Base-by-base conservation (phyloP, 1,284 basidiomycete genomes). In the Moniliophthora roreri region DNA sequence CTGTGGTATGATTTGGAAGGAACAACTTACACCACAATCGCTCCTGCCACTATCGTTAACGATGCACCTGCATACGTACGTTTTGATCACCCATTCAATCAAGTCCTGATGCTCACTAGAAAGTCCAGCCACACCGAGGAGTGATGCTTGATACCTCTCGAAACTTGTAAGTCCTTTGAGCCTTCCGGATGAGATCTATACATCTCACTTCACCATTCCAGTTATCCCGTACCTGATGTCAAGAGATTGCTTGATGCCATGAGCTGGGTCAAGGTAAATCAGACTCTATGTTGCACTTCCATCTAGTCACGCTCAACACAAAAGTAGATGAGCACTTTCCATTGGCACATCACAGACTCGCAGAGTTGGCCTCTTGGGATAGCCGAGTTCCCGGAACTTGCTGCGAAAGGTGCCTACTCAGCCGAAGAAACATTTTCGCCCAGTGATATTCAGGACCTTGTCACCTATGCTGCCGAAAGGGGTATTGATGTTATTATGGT, bases 271-370 rank as follows among this genome's bases (percentile, higher is more conserved):
- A 97, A 97, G 75, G 84, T 91, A 50, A 16, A 20, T 32, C 18
- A 3, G 24, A 26, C 38, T 6, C 42, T 8, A 21, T 20, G 23
- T 18, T 28, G 13, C 13, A 34, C 16, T 50, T 4, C 7, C 23
- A 32, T 20, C 15, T 24, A 18, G 10, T 0, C 8, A 10, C 15
- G 20, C 7, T 20, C 45, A 32, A 54, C 34, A n/a, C 35, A 28
- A 20, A 5, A 50, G 7, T 51, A 87, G 80, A 76, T 88, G 54
- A 89, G 82, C 65, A 80, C 79, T 20, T 84, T 92, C 68, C 89
- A 93, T 66, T 91, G 88, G 91, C 90, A 93, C 63, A 76, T 89
- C 46, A 86, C 87, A 20, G 85, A 88, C 66, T 80, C 80, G 58
- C 84, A 88, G 66, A 85, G 84, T 53, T 95, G 89, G 77, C 91